Conservation (phyloP, 164 flowering plant genomes). For the Platanus orientalis region DNA sequence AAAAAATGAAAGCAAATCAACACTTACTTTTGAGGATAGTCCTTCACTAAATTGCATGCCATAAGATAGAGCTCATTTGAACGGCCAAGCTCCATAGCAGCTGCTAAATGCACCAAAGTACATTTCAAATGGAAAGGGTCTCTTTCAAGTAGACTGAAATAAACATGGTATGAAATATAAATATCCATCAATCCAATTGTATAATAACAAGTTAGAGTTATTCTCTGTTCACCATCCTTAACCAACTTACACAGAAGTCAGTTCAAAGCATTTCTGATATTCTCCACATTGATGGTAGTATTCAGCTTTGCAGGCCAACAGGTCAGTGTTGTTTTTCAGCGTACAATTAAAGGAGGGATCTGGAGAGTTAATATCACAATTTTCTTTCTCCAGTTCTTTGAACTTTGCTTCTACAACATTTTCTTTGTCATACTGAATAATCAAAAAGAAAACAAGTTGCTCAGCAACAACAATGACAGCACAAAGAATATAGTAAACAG, state of each 20-base stretch:
- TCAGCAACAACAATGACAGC: not conserved
- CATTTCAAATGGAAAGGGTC: slow-evolving; percentile 94
- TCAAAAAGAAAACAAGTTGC: slow-evolving; percentile 8
- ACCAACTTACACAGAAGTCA: slow-evolving; percentile 69
- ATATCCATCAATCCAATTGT: not conserved
- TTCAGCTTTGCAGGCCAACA: slow-evolving; percentile 96
- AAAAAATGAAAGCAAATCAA: not conserved
- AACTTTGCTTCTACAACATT: slow-evolving; percentile 77
- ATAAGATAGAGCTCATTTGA: slow-evolving; percentile 95
- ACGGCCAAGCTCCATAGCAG: slow-evolving; percentile 95
- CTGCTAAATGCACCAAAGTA: slow-evolving; percentile 89
- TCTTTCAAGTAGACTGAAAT: slow-evolving; percentile 81
- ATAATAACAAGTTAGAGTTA: slow-evolving; percentile 4
- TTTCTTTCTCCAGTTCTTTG: slow-evolving; percentile 69
- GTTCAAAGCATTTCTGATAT: slow-evolving; percentile 90
- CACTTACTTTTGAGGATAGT: slow-evolving; percentile 95
- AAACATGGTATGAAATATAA: not conserved
- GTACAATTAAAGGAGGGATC: slow-evolving; percentile 45
- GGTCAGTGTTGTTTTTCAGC: slow-evolving; percentile 74
- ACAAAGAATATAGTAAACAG: not conserved
- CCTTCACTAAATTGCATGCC: slow-evolving; percentile 93
- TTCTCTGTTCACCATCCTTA: slow-evolving; percentile 1
- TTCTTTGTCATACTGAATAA: slow-evolving; percentile 75
- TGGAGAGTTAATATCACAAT: slow-evolving; percentile 27
- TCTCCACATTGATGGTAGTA: slow-evolving; percentile 96